These are phyloP conservation scores for Aphelidium insulamus DNA, from an alignment of 371 early-diverging fungal genomes.

Conservation along the genomic window DNA sequence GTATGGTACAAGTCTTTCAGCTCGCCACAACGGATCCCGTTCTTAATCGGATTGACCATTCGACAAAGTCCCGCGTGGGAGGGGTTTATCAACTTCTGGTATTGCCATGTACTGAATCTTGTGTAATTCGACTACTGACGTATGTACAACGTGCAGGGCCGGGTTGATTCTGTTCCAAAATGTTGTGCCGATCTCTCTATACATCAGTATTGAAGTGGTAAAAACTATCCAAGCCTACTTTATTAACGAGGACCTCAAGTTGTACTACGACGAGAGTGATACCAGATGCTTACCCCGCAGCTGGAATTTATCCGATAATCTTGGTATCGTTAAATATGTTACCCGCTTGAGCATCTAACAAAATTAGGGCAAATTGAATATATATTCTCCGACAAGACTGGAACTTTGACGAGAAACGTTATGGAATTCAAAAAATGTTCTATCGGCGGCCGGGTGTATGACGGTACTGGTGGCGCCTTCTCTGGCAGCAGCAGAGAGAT, in stretches of 20 bases:
- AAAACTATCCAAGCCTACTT: conserved; percentile 58
- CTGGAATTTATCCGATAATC: conserved; percentile 86
- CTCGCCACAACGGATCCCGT: conserved; percentile 1
- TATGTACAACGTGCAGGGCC: conserved; percentile 20
- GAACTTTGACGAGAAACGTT: conserved; percentile 90
- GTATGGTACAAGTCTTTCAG: background rate
- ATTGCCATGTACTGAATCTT: conserved; percentile 1
- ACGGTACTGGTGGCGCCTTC: conserved; percentile 41
- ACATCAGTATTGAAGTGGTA: conserved; percentile 79
- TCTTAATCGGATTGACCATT: too few species aligned
- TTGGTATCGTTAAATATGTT: conserved; percentile 6
- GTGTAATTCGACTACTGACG: background rate
- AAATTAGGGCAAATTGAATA: conserved; percentile 71
- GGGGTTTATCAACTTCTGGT: conserved; percentile 35
- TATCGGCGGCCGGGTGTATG: conserved; percentile 59
- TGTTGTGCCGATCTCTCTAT: conserved; percentile 90
- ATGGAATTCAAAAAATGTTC: conserved; percentile 69
- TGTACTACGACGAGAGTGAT: conserved; percentile 50
- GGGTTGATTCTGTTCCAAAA: conserved; percentile 80
- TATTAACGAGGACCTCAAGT: conserved; percentile 59
- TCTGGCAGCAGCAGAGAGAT: too few species aligned
- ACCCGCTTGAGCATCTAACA: background rate
- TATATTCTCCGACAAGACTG: conserved; percentile 93
- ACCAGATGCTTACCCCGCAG: conserved; percentile 41
- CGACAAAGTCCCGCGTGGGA: conserved; percentile 15